Base-by-base conservation (phyloP, 495 filamentous ascomycete species). In the Lophiostoma macrostomum region DNA sequence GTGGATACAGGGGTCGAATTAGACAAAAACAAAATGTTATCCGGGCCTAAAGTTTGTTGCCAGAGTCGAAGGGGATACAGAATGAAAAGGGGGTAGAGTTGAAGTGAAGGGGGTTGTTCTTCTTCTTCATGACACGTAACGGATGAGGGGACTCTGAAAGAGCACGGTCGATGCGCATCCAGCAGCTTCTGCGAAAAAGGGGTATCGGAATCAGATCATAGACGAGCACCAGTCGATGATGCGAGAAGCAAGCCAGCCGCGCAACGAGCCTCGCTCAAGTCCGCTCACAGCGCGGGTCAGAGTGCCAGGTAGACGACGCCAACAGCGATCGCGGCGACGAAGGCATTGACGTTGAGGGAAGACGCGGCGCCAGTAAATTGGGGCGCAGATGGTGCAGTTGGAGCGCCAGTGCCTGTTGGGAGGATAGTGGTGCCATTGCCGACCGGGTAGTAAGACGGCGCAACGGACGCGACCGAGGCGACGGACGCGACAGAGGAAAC, bases 281-380 rank as follows among this genome's bases (percentile, higher is more conserved):
- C 35, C 39, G 34, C 51, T 23, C 32, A 41, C n/a, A 31, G 34
- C 36, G 38, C n/a, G n/a, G n/a, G 52, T 56, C 46, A 61, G 18
- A 61, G 51, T 45, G 51, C 51, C 10, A 56, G 40, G 40, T 51
- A 61, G 44, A 39, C 52, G 12, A 56, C 29, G 27, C 58, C 58
- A 14, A 41, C 58, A 12, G 46, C 58, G 47, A 61, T 11, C 5
- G 27, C 45, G 3, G 51, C 58, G 45, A 56, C 32, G 34, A 56
- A n/a, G 20, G 51, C 58, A 34, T 61, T 61, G 36, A 42, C 39
- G 58, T 40, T 56, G 12, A 61, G 38, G 14, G 50, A 45, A 45
- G 52, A 46, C 25, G 58, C 58, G 5, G 58, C 58, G 41, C 58
- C 58, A 5, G 51, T 49, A 46, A 61, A 61, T 7, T 29, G 27